Base-by-base conservation (phyloP, 2,329 filamentous ascomycete species). In the Zasmidium cellare region DNA sequence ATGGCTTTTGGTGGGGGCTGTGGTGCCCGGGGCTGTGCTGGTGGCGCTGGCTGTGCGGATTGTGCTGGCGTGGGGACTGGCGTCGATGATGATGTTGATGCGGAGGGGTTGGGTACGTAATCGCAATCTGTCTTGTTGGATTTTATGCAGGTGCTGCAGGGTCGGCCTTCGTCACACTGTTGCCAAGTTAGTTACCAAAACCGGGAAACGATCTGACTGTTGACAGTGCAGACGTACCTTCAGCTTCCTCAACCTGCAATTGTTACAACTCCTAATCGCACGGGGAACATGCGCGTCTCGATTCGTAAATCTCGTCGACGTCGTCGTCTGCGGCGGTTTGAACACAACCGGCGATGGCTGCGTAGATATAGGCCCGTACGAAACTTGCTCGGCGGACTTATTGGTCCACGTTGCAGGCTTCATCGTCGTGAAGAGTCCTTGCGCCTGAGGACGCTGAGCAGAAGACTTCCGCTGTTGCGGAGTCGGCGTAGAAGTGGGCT, bases 371-470 rank as follows among this genome's bases (percentile, higher is more conserved):
- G 35, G 35, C n/a, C 7, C 35, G 5, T 41, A 18, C 35, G 35
- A 41, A 14, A 14, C 35, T n/a, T 41, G 35, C 7, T 41, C 12
- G 3, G 12, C 16, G 16, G 35, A 41, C 14, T 44, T 35, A 12
- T 41, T 41, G 12, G 35, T 16, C 35, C 35, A 41, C 35, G 35
- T 9, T 14, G 53, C 47, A 24, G 47, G 56, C 28, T 69, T 69
- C 56, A 68, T 63, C 2, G 66, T 67, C 7, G 59, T 62, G 58
- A 66, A 69, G 3, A 69, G 53, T 9, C 62, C 65, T 44, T 64
- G 64, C 18, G 53, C 49, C 23, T 25, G 16, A 25, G 23, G 50
- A 28, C 50, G 54, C 28, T 54, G 55, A n/a, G 28, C 50, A 14
- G 47, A 44, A 25, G 52, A 19, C 25, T 28, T 5, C 38, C 38